Base-by-base conservation (phyloP, 106 monocot genomes). In the Ottelia alismoides region DNA sequence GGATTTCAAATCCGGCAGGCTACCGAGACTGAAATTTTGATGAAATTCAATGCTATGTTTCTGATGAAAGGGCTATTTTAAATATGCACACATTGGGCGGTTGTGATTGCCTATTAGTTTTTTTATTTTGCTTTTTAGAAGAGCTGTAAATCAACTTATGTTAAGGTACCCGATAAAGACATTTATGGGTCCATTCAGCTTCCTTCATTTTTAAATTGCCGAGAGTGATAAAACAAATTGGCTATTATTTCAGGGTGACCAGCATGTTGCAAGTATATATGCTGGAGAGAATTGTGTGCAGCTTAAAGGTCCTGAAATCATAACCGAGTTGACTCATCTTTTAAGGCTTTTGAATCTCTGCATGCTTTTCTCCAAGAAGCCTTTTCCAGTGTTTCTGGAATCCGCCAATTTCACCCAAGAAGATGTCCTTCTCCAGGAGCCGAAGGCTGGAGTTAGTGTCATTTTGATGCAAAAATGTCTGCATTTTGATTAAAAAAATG, bases 361-460 rank as follows among this genome's bases (percentile, higher is more conserved):
- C 65, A 55, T 71, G 54, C 49, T 56, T 22, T 83, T 83, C 59
- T 83, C 83, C 18, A 83, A 78, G 68, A 71, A 78, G 20, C 64
- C 83, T 22, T 78, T 74, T 66, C 53, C 53, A 30, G 59, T 74
- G 18, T 78, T 83, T 46, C 35, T 83, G 70, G 74, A 83, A 56
- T 53, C 54, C 25, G 64, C 74, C 11, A 68, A 64, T 5, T 83
- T 56, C 43, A 51, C 50, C 12, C 14, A 59, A 46, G 65, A 71
- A 25, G 74, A 83, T 72, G 78, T 83, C 62, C 68, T 83, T 61
- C 60, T 78, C 32, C 71, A 64, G 64, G 70, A 75, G 56, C 30
- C 61, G 49, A 83, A 75, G 71, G 78, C 74, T 21, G 74, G 71
- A 62, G 83, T 78, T 56, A 57, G 82, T 82, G 74, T 61, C 60